Percentiles rank a stretch among this genome's conserved stretches.
phyloP scores from a whole-genome alignment of 768 basidiomycete genomes.

The Gautieria morchelliformis region DNA sequence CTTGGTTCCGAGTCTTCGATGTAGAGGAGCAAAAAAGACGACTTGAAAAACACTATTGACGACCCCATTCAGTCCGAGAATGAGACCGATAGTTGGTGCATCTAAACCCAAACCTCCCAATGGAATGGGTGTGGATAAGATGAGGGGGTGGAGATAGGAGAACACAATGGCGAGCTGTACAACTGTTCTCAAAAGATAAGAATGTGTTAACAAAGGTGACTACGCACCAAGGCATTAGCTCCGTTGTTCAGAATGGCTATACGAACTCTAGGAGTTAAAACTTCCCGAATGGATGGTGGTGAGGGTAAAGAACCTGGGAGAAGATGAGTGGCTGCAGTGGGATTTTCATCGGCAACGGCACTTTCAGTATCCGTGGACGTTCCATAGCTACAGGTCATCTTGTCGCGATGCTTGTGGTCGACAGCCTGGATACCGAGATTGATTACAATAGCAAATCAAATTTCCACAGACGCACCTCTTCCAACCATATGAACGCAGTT shows the following conservation, averaged over 20 bases:
- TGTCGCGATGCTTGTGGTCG: neutral
- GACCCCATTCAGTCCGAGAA: slow-evolving; percentile 27
- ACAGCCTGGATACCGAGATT: neutral
- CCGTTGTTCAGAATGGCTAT: neutral
- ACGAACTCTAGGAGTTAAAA: neutral
- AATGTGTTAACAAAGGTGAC: neutral
- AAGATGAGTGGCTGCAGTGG: neutral
- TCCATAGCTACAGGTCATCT: neutral
- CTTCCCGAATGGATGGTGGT: neutral
- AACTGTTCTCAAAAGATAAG: neutral
- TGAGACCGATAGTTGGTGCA: slow-evolving; percentile 28
- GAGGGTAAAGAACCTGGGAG: neutral
- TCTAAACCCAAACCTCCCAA: slow-evolving; percentile 29
- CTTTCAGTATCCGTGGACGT: neutral
- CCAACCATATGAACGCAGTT: neutral
- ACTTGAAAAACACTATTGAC: slow-evolving; percentile 29
- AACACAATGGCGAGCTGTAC: slow-evolving; percentile 12
- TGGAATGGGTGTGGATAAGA: slow-evolving; percentile 26
- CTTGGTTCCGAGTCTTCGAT: slow-evolving; percentile 27
- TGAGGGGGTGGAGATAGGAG: slow-evolving; percentile 22
- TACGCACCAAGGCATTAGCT: neutral
- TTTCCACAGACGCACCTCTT: neutral
- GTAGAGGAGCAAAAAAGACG: slow-evolving; percentile 26
- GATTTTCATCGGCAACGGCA: neutral
- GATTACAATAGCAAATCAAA: neutral